phyloP scores from a whole-genome alignment of 1,284 basidiomycete species.

The Microbotryum intermedium region DNA sequence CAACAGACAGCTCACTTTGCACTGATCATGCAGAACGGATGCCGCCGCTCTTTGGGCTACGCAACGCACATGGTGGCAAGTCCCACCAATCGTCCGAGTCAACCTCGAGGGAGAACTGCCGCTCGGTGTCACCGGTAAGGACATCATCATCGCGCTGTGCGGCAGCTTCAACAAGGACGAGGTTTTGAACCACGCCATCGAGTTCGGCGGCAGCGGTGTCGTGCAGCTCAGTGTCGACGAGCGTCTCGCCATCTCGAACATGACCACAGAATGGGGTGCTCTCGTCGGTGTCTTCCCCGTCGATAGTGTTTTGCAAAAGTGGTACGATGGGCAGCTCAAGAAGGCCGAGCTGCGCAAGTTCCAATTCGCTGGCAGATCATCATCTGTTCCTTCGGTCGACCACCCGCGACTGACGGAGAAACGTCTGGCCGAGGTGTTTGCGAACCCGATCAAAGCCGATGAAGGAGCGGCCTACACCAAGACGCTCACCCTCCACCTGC shows the following conservation, averaged over 20 bases:
- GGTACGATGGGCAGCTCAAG: conserved; percentile 75
- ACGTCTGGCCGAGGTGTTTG: conserved; percentile 60
- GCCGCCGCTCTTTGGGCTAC: conserved; percentile 97
- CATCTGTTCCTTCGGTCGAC: conserved; percentile 50
- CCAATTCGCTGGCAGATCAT: conserved; percentile 40
- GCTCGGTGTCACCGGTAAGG: conserved; percentile 92
- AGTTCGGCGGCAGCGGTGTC: conserved; percentile 87
- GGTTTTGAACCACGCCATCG: conserved; percentile 95
- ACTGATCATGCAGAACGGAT: conserved; percentile 44
- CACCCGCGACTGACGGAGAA: conserved; percentile 80
- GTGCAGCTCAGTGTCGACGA: conserved; percentile 75
- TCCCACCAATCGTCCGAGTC: conserved; percentile 92
- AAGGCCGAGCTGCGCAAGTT: conserved; percentile 76
- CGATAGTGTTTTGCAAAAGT: conserved; percentile 69
- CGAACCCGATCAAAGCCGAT: conserved; percentile 59
- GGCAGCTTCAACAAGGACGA: conserved; percentile 96
- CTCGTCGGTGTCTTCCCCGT: conserved; percentile 92
- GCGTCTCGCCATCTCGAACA: conserved; percentile 88
- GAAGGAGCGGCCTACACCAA: conserved; percentile 72
- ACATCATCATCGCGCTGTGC: conserved; percentile 94
- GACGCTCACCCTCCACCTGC: conserved; percentile 84
- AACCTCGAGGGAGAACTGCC: conserved; percentile 75
- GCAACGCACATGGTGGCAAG: conserved; percentile 99
- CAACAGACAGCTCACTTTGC: conserved; percentile 33
- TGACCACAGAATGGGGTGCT: conserved; percentile 99